These are phyloP conservation scores for Setaria italica DNA, from an alignment of 202 grass and related monocot species.

Conservation along the genomic window DNA sequence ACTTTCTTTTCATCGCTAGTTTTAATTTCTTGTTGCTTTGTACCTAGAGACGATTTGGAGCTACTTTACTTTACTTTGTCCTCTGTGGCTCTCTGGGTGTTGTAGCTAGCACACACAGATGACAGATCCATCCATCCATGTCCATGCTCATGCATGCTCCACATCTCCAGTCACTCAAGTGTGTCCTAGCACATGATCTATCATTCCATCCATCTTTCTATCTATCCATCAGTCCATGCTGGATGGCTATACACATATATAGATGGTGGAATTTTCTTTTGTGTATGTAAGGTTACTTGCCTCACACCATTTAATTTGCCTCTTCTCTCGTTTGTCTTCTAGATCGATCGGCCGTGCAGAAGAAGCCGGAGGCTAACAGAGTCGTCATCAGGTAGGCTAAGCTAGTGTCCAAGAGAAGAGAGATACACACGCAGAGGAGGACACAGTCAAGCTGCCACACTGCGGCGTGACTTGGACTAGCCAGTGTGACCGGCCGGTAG, in stretches of 20 bases:
- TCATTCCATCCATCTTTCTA: no score
- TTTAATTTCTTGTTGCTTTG: slow-evolving; percentile 32
- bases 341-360: neutral
- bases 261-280: neutral
- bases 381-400: slow-evolving; percentile 1
- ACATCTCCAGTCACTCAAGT: neutral
- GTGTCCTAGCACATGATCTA: slow-evolving; percentile 13
- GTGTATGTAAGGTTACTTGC: neutral
- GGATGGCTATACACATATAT: neutral
- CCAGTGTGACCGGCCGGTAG: slow-evolving; percentile 19
- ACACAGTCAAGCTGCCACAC: neutral
- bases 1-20: slow-evolving; percentile 12
- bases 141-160: slow-evolving; percentile 14
- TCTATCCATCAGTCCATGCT: neutral
- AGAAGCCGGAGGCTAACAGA: neutral
- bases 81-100: neutral
- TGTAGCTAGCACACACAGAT: neutral
- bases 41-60: neutral
- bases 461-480: slow-evolving; percentile 25
- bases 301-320: slow-evolving; percentile 22
- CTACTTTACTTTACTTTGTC: slow-evolving; percentile 12
- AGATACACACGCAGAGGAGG: neutral
- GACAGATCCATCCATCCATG: slow-evolving; percentile 29
- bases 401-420: slow-evolving; percentile 32
- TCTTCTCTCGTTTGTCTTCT: slow-evolving; percentile 23